Evolutionary conservation across 371 early-diverging fungal genomes (phyloP), one percentile per base, ranked within the genome.

Genomic region (Mortierella sp.): DNA sequence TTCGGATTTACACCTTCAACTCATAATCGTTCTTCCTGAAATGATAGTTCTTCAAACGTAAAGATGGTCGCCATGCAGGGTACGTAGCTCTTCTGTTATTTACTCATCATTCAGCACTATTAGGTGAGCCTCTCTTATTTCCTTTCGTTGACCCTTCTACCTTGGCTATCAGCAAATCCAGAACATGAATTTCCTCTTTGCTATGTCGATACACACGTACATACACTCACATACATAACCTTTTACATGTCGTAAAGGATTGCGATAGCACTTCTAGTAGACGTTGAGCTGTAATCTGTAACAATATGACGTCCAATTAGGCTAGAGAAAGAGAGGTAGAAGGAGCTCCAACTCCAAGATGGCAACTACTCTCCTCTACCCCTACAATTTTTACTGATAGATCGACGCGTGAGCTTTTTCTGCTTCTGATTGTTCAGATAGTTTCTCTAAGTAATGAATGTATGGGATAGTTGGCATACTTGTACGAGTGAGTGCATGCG

Each of bases 331-430:
- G 16, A n/a, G 14, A 58, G 7, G 6, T 29, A 32, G 16, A 18
- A 14, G 18, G 4, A 12, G 29, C 12, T 56, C n/a, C 2, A 55
- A 29, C 4, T 12, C 63, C 63, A 63, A 63, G 35, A 12, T 63
- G 63, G 63, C 38, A 18, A 5, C 35, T 35, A 4, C 21, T 1
- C 14, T 16, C 38, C 14, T 29, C 12, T 56, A 27, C 1, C 3
- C 12, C 14, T n/a, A 12, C 58, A n/a, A 0, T 27, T 12, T 24
- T n/a, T 55, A 55, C 55, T 24, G 24, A 29, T 16, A 63, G 7
- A 35, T 63, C 35, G 35, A 63, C 63, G 63, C 63, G 63, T 63
- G 63, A 63, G 63, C 63, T 4, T 35, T 56, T 56, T n/a, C 12
- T 27, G 8, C 21, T 29, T 0, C 14, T 32, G 29, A 18, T 63